Percentiles rank a stretch among this genome's conserved stretches.
These are phyloP conservation scores for Senecio squalidus DNA, from an alignment of 140 eudicot genomes.

Conservation along the genomic window DNA sequence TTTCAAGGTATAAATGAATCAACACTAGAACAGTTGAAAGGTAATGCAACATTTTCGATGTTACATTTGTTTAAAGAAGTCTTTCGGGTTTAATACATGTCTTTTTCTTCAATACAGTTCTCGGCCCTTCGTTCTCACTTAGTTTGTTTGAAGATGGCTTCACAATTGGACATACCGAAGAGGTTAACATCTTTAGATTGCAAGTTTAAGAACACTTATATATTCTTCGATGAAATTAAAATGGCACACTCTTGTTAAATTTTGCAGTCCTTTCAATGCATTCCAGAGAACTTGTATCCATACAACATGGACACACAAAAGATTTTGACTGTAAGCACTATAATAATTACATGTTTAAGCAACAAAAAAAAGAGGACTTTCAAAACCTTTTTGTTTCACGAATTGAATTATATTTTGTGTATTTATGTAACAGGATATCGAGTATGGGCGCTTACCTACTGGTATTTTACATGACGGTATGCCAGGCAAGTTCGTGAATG, in stretches of 20 bases:
- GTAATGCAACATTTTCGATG: slow-evolving; percentile 2
- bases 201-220: not conserved
- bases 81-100: not conserved
- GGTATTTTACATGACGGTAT: not conserved
- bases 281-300: slow-evolving; percentile 2
- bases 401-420: not conserved
- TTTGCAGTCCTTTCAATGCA: not conserved
- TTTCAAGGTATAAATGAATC: no score
- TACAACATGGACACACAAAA: not conserved
- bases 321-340: not conserved
- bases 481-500: not conserved
- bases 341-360: not conserved
- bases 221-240: not conserved
- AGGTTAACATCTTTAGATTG: not conserved
- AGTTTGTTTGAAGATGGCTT: slow-evolving; percentile 1
- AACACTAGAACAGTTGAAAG: slow-evolving; percentile 11
- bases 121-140: slow-evolving; percentile 1
- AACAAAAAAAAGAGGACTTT: no score
- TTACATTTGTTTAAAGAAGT: not conserved
- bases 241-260: not conserved
- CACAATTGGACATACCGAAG: slow-evolving; percentile 4
- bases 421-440: not conserved
- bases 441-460: not conserved
- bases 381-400: not conserved
- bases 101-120: slow-evolving; percentile 11